Evolutionary conservation across 2,329 filamentous ascomycete genomes (phyloP).

Genomic region (Chrysoporthe cubensis): DNA sequence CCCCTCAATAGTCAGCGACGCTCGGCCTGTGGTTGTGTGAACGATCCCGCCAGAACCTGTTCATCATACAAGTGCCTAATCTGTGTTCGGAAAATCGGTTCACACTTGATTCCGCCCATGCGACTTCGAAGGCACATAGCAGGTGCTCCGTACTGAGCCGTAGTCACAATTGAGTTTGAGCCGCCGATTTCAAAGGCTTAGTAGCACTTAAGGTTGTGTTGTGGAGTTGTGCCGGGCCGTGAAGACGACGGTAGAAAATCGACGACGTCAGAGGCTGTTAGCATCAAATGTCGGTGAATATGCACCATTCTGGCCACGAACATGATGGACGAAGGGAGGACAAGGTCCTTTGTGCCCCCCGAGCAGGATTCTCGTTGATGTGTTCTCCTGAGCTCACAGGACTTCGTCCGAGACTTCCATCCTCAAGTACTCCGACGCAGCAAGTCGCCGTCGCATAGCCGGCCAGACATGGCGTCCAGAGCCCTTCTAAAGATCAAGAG

Average conservation of each 20-base stretch:
- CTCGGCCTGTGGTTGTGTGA: no score
- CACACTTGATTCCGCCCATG: no score
- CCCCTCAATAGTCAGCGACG: background rate
- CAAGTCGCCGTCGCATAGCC: background rate
- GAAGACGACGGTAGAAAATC: background rate
- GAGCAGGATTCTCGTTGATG: background rate
- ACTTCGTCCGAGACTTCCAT: background rate
- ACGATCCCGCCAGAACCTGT: no score
- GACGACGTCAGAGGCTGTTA: slow-evolving; percentile 10
- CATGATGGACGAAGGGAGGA: no score
- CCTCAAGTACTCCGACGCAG: no score
- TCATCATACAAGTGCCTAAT: no score
- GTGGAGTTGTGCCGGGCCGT: background rate
- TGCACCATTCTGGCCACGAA: background rate
- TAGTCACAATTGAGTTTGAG: background rate
- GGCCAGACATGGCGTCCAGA: slow-evolving; percentile 10
- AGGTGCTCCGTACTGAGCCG: background rate
- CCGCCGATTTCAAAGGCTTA: background rate
- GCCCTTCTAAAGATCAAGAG: slow-evolving; percentile 9
- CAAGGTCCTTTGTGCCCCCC: background rate
- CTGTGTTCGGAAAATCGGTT: no score
- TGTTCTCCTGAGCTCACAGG: background rate
- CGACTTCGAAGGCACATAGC: background rate
- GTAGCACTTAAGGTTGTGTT: background rate
- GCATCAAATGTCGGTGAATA: background rate